Evolutionary conservation across 2,329 filamentous ascomycete species (phyloP), one percentile per base, ranked within the genome.

Genomic region (Colletotrichum sp.): DNA sequence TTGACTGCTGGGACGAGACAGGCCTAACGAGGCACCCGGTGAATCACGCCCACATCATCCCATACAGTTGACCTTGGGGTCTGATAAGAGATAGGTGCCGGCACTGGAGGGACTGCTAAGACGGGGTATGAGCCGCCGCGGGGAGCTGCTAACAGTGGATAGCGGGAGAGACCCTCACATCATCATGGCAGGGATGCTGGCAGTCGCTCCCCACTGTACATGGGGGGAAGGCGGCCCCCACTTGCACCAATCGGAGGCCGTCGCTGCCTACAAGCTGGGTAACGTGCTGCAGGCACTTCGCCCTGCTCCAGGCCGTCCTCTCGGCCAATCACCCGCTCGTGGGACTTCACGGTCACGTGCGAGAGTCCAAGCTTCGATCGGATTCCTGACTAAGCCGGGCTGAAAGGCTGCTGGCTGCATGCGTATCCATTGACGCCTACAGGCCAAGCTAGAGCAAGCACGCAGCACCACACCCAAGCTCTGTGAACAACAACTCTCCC

Each of bases 401-500:
- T 69, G 72, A 72, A 64, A 76, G 68, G 76, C 73, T 78, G 77
- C 76, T 75, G 68, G 76, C 73, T 78, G 77, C 76, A 77, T 78
- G 64, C 74, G 74, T 77, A 77, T 71, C 77, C 69, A 68, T 76
- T 78, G 77, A 77, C 77, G 77, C 77, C 77, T 78, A 77, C 75
- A 68, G 63, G 55, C 44, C 71, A 69, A 74, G 74, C 74, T 66
- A 34, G 55, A 68, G 28, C 59, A 65, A 55, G 32, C 71, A 69
- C 62, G 64, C 44, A 69, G 24, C 44, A 60, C 44, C 44, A 22
- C 15, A 48, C 55, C 52, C 48, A 60, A 57, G 55, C 32, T 39
- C 60, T 69, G 57, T 39, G 28, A 71, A 32, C 36, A 73, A 59
- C 72, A 74, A 68, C 64, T 36, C 57, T 22, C 44, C 59, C 74